Percentiles rank a stretch among this genome's conserved stretches.
Conservation (phyloP, 768 basidiomycete genomes). For the Boletellus ananas region DNA sequence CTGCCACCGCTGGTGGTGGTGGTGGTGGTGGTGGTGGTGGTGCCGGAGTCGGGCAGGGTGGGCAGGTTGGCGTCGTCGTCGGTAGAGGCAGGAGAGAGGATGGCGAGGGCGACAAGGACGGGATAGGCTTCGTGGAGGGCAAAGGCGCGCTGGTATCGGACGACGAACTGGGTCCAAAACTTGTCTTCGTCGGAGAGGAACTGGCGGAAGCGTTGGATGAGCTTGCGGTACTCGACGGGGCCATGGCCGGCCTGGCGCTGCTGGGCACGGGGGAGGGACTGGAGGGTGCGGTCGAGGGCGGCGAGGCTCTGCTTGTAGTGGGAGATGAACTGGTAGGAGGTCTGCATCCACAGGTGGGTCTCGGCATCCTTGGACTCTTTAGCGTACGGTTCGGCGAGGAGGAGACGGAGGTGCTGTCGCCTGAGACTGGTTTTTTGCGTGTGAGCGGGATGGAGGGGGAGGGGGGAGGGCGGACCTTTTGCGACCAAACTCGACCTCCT, state of each 20-base stretch:
- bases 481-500: constrained; percentile 80
- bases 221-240: constrained; percentile 79
- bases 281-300: constrained; percentile 56
- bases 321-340: constrained; percentile 80
- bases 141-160: constrained; percentile 71
- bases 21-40: too few species aligned
- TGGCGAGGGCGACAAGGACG: constrained; percentile 54
- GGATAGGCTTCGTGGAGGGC: constrained; percentile 61
- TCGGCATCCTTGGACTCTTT: constrained; percentile 77
- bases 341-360: constrained; percentile 89
- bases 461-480: constrained; percentile 59
- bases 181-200: constrained; percentile 88
- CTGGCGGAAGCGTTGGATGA: constrained; percentile 83
- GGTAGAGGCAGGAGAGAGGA: constrained; percentile 35
- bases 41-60: constrained; percentile 18
- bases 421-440: constrained; percentile 48
- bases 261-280: constrained; percentile 38
- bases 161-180: constrained; percentile 82
- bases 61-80: constrained; percentile 33
- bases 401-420: constrained; percentile 62
- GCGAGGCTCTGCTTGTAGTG: constrained; percentile 76
- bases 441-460: too few species aligned
- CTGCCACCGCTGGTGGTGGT: background rate
- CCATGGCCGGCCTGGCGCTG: constrained; percentile 45
- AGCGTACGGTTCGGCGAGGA: constrained; percentile 65